These are phyloP conservation scores for Colletotrichum simmondsii DNA, from an alignment of 2,329 filamentous ascomycete species.

Conservation along the genomic window DNA sequence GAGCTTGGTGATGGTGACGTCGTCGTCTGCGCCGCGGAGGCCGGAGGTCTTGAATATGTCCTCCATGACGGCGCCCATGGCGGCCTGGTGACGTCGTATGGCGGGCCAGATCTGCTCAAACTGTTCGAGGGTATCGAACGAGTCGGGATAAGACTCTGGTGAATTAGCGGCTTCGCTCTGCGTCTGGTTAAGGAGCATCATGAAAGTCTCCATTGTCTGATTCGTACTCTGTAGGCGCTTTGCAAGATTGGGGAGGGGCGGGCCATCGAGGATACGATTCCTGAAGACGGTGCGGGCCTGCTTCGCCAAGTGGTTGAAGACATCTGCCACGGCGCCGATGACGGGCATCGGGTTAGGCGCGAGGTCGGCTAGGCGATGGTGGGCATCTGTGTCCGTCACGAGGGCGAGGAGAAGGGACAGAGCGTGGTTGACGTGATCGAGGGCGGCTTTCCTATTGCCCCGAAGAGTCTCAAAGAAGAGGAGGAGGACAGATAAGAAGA, in stretches of 20 bases:
- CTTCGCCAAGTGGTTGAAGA: slow-evolving; percentile 37
- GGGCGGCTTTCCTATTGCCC: slow-evolving; percentile 43
- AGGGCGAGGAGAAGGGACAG: slow-evolving; percentile 46
- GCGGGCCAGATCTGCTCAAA: slow-evolving; percentile 39
- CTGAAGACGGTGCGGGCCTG: slow-evolving; percentile 40
- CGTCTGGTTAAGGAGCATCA: slow-evolving; percentile 39
- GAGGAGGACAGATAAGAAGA: slow-evolving; percentile 45
- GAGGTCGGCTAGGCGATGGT: slow-evolving; percentile 28
- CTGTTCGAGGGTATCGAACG: slow-evolving; percentile 39
- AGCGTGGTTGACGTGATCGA: slow-evolving; percentile 49
- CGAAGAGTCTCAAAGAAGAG: slow-evolving; percentile 45
- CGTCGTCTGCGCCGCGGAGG: slow-evolving; percentile 19
- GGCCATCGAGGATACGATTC: slow-evolving; percentile 35
- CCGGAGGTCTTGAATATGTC: slow-evolving; percentile 35
- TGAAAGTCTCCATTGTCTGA: slow-evolving; percentile 41
- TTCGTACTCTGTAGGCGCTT: slow-evolving; percentile 36
- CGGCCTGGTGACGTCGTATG: slow-evolving; percentile 29
- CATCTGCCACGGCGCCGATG: slow-evolving; percentile 37
- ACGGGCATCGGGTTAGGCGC: slow-evolving; percentile 41
- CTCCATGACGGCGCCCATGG: slow-evolving; percentile 36
- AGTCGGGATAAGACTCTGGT: slow-evolving; percentile 33
- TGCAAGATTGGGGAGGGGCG: slow-evolving; percentile 39
- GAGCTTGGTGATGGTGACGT: slow-evolving; percentile 32
- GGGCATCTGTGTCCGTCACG: slow-evolving; percentile 39
- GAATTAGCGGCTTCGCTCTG: slow-evolving; percentile 15